Base-by-base conservation (phyloP, 179 eudicot species). In the Nepenthes alata region DNA sequence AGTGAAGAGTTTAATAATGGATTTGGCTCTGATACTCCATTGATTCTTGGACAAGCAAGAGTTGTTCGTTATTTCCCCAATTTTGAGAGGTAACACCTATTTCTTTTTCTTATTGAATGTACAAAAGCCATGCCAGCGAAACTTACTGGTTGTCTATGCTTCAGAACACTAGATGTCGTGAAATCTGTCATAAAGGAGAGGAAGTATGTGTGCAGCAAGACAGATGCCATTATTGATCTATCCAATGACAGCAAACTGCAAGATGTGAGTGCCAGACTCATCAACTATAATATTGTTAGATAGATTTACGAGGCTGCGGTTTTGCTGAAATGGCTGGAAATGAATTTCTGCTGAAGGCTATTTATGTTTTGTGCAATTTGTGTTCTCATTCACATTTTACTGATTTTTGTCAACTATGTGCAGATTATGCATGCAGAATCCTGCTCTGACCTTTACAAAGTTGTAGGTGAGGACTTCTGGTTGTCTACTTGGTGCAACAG, bases 1-100 rank as follows among this genome's bases (percentile, higher is more conserved):
- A 91, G 94, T 72, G 97, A 94, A 81, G 99, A 90, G 72, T 94
- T 85, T 77, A 85, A 80, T 75, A 73, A 93, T 73, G 99, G 97
- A 78, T 90, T 94, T 82, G 97, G 98, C 56, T 85, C 99, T 58
- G 89, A 87, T 66, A 94, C 99, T 50, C 97, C 99, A 47, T 80
- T 94, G 14, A 57, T 82, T 62, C 83, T 83, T 63, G 99, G 99
- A 59, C 97, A 94, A 80, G 85, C 95, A 47, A 87, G 67, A 74
- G 94, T 87, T 60, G 78, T 78, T 63, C 98, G 98, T 59, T 87
- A 90, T 74, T 80, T 65, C 71, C 91, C 96, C 25, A 80, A 90
- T 71, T 87, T 71, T 67, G 77, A 74, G 63, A 87, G 91, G 97
- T 89, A 80, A 74, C 54, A 62, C 64, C 62, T 47, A 60, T 35